Conservation (phyloP, 1,284 basidiomycete species). For the Leccinum fallax region DNA sequence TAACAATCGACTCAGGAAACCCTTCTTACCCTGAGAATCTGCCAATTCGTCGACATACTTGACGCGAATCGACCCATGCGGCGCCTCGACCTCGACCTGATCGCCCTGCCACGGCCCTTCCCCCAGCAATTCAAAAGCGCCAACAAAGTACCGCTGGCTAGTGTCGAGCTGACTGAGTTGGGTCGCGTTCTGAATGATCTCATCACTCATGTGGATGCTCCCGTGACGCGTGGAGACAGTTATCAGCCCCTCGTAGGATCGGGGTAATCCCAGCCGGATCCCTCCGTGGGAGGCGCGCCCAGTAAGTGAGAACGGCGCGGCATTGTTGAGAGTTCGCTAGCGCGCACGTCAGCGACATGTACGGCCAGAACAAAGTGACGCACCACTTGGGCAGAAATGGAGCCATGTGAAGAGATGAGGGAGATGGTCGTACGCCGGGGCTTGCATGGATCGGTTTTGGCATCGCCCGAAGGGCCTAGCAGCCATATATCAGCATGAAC, state of each 20-base stretch:
- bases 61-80: slow-evolving; percentile 21
- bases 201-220: slow-evolving; percentile 14
- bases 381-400: slow-evolving; percentile 16
- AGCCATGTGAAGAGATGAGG: slow-evolving; percentile 18
- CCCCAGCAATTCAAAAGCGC: slow-evolving; percentile 18
- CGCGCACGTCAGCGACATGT: neutral
- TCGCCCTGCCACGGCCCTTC: slow-evolving; percentile 27
- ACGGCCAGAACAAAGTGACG: neutral
- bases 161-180: slow-evolving; percentile 23
- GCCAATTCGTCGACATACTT: slow-evolving; percentile 24
- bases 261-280: slow-evolving; percentile 23
- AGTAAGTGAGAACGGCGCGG: slow-evolving; percentile 17
- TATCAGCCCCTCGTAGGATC: slow-evolving; percentile 27
- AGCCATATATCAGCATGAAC: slow-evolving; percentile 38
- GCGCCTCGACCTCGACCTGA: slow-evolving; percentile 16
- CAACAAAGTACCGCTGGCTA: slow-evolving; percentile 26
- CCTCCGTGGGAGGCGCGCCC: slow-evolving; percentile 12
- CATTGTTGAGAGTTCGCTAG: slow-evolving; percentile 16
- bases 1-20: slow-evolving; percentile 26
- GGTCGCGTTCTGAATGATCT: slow-evolving; percentile 13
- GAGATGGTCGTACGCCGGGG: slow-evolving; percentile 18
- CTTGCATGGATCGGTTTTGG: neutral
- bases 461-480: neutral
- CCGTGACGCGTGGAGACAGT: slow-evolving; percentile 23
- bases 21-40: neutral